A percentile compares a stretch with the other conserved stretches of the same genome.
Evolutionary conservation across 2,329 filamentous ascomycete genomes (phyloP).

Genomic region (Amesomyces nigricolor): DNA sequence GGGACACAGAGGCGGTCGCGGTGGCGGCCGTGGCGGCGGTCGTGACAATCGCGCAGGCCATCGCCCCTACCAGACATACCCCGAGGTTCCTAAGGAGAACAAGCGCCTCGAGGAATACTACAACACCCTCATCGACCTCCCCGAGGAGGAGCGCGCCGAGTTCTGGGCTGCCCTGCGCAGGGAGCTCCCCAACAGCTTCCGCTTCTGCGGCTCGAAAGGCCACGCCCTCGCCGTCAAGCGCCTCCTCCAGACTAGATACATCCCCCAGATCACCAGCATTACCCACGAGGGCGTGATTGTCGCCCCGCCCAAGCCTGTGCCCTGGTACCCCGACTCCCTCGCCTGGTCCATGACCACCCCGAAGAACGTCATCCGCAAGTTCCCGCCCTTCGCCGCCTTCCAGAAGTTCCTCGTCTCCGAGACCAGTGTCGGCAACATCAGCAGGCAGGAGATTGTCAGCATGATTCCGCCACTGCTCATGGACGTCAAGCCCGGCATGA

Average conservation of each 20-base stretch:
- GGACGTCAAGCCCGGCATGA: conserved; percentile 86
- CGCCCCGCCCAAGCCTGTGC: conserved; percentile 72
- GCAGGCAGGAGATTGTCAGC: conserved; percentile 92
- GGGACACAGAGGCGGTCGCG: conserved; percentile 27
- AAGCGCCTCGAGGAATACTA: conserved; percentile 84
- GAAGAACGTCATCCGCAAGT: conserved; percentile 91
- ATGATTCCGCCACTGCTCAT: conserved; percentile 97
- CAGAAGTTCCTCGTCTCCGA: conserved; percentile 98
- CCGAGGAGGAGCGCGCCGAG: conserved; percentile 67
- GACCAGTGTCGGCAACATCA: conserved; percentile 95
- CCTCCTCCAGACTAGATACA: conserved; percentile 80
- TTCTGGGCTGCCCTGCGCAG: conserved; percentile 82
- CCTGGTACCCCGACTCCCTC: conserved; percentile 91
- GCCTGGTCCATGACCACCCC: conserved; percentile 98
- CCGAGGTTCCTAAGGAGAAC: conserved; percentile 70
- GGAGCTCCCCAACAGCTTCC: conserved; percentile 93
- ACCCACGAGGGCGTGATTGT: conserved; percentile 77
- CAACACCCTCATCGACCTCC: conserved; percentile 67
- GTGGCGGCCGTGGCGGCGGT: conserved; percentile 30
- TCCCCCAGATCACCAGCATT: conserved; percentile 83
- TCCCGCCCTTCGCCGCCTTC: conserved; percentile 88
- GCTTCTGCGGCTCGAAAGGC: conserved; percentile 91
- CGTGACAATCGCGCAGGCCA: conserved; percentile 33
- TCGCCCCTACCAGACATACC: conserved; percentile 44
- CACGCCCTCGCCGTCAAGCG: conserved; percentile 91